phyloP scores from a whole-genome alignment of 2,329 filamentous ascomycete species.

The Cladosporium halotolerans region DNA sequence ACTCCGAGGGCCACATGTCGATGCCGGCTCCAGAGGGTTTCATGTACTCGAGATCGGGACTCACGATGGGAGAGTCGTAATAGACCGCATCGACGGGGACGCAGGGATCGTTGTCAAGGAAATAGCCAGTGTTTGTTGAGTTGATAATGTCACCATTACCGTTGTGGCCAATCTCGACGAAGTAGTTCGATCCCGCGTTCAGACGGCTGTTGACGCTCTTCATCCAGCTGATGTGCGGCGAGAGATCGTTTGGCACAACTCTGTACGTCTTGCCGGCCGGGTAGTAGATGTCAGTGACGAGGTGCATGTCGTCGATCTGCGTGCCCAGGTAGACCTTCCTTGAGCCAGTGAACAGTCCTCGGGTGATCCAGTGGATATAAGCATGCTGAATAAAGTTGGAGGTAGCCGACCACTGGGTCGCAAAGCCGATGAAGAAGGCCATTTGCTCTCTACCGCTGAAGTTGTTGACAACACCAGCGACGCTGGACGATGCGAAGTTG shows the following conservation, averaged over 20 bases:
- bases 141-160: constrained; percentile 46
- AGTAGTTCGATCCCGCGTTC: constrained; percentile 47
- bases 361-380: constrained; percentile 57
- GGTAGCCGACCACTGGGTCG: constrained; percentile 46
- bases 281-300: constrained; percentile 39
- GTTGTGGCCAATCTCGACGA: constrained; percentile 51
- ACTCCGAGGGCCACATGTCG: constrained; percentile 36
- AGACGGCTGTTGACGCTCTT: constrained; percentile 41
- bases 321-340: constrained; percentile 50
- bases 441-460: constrained; percentile 53
- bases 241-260: constrained; percentile 42
- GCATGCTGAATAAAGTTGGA: constrained; percentile 56
- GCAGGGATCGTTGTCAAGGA: constrained; percentile 19
- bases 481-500: constrained; percentile 34
- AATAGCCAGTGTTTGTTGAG: constrained; percentile 12
- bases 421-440: constrained; percentile 54
- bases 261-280: constrained; percentile 47
- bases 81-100: constrained; percentile 32
- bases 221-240: constrained; percentile 42
- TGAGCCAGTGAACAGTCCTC: constrained; percentile 53
- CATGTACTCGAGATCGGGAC: constrained; percentile 40
- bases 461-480: constrained; percentile 55
- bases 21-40: constrained; percentile 36
- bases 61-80: constrained; percentile 33
- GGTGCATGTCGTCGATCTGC: constrained; percentile 59